A percentile compares a stretch with the other conserved stretches of the same genome.
Evolutionary conservation across 345 rosid genomes (phyloP).

Genomic region (Hypericum androsaemum): DNA sequence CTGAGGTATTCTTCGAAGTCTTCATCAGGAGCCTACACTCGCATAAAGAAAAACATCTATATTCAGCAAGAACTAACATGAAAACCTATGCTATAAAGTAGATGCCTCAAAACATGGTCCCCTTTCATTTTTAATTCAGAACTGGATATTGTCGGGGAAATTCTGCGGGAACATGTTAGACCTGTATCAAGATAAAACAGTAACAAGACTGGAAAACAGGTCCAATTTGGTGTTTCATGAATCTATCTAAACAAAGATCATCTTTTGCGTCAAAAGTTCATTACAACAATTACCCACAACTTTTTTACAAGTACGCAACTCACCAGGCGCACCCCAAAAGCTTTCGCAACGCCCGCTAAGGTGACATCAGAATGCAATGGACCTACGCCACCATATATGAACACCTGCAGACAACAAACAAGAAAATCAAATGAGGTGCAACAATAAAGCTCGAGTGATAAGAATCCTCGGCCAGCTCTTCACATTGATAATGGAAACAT

Average conservation of each 20-base stretch:
- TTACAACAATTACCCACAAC: too few relatives aligned
- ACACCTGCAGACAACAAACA: constrained; percentile 42
- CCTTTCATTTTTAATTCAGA: too few relatives aligned
- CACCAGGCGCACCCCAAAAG: constrained; percentile 97
- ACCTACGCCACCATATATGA: constrained; percentile 86
- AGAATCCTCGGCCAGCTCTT: constrained; percentile 4
- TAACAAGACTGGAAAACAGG: too few relatives aligned
- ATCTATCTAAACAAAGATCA: too few relatives aligned
- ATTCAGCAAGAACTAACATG: constrained; percentile 1
- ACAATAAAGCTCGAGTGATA: neutral
- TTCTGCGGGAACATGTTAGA: too few relatives aligned
- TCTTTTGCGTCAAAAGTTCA: too few relatives aligned
- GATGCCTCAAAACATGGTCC: too few relatives aligned
- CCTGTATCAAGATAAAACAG: too few relatives aligned
- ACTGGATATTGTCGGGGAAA: too few relatives aligned
- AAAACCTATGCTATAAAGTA: too few relatives aligned
- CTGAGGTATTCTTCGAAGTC: constrained; percentile 92
- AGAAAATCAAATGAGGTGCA: constrained; percentile 4
- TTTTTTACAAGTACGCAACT: constrained; percentile 6
- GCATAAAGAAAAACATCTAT: constrained; percentile 5
- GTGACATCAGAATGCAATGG: constrained; percentile 94
- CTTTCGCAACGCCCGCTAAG: constrained; percentile 87
- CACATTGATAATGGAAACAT: constrained; percentile 7
- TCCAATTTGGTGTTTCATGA: too few relatives aligned
- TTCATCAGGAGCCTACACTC: constrained; percentile 89